A percentile compares a stretch with the other conserved stretches of the same genome.
These are phyloP conservation scores for Candida taoyuanica DNA, from an alignment of 805 yeast species.

Conservation along the genomic window DNA sequence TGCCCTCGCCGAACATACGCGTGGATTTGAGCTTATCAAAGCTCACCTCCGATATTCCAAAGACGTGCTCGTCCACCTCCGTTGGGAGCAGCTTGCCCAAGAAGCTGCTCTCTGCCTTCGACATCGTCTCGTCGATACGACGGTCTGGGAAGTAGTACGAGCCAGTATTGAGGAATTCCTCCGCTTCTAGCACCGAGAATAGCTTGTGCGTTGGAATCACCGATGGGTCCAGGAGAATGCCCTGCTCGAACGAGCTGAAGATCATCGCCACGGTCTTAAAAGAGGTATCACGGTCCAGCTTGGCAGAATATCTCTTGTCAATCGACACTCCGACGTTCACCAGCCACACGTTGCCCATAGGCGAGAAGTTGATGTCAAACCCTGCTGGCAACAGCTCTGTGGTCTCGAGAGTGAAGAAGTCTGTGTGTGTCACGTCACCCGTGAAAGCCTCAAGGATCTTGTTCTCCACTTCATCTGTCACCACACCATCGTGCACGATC, in stretches of 20 bases:
- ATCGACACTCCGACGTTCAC: slow-evolving; percentile 21
- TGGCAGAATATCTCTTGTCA: slow-evolving; percentile 3
- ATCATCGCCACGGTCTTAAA: slow-evolving; percentile 49
- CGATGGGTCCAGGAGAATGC: slow-evolving; percentile 51
- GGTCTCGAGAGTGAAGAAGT: slow-evolving; percentile 5
- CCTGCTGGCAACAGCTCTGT: slow-evolving; percentile 7
- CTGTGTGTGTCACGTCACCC: slow-evolving; percentile 3
- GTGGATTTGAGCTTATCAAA: not conserved
- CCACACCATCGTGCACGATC: slow-evolving; percentile 35
- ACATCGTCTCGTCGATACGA: slow-evolving; percentile 4
- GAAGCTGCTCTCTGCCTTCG: slow-evolving; percentile 4
- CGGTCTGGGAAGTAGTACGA: slow-evolving; percentile 42
- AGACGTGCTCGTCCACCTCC: slow-evolving; percentile 13
- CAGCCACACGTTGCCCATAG: slow-evolving; percentile 29
- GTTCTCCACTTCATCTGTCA: slow-evolving; percentile 20
- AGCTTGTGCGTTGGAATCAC: slow-evolving; percentile 39
- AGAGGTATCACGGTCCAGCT: slow-evolving; percentile 29
- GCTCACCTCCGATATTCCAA: slow-evolving; percentile 7
- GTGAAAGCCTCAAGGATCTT: slow-evolving; percentile 8
- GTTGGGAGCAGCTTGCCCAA: slow-evolving; percentile 14
- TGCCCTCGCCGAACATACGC: slow-evolving; percentile 28
- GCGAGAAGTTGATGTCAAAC: slow-evolving; percentile 14
- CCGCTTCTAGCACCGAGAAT: slow-evolving; percentile 30
- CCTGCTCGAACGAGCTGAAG: slow-evolving; percentile 50
- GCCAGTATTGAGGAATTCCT: slow-evolving; percentile 31